Evolutionary conservation across 768 basidiomycete genomes (phyloP).

Genomic region (Inosperma sp.): DNA sequence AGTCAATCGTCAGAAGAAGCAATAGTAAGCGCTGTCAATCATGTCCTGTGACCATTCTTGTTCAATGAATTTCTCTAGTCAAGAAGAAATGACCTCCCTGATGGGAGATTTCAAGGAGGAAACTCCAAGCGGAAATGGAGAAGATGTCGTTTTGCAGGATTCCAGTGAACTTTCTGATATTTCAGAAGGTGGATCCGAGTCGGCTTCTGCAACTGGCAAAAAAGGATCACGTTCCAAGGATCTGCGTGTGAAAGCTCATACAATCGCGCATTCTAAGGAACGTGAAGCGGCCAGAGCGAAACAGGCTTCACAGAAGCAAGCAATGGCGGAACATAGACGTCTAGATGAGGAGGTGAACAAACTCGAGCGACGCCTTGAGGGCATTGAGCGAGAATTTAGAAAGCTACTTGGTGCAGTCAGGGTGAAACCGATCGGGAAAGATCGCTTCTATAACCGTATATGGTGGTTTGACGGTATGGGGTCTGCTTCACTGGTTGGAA

Average conservation of each 20-base stretch:
- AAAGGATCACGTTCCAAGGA: constrained; percentile 51
- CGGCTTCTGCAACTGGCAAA: constrained; percentile 43
- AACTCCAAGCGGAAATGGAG: constrained; percentile 45
- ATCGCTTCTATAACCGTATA: constrained; percentile 90
- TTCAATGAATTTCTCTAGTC: constrained; percentile 34
- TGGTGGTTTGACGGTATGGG: constrained; percentile 99
- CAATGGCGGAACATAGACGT: constrained; percentile 75
- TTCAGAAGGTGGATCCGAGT: constrained; percentile 61
- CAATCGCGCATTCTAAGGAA: constrained; percentile 68
- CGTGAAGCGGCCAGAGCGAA: constrained; percentile 75
- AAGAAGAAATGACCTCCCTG: constrained; percentile 71
- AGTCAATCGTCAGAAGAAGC: constrained; percentile 84
- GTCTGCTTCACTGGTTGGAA: constrained; percentile 70
- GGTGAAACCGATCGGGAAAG: constrained; percentile 83
- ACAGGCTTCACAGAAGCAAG: constrained; percentile 75
- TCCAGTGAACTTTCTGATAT: constrained; percentile 72
- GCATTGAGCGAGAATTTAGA: constrained; percentile 91
- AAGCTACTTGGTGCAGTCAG: constrained; percentile 81
- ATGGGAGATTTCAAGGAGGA: constrained; percentile 53
- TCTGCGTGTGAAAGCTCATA: constrained; percentile 48
- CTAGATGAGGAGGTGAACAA: constrained; percentile 87
- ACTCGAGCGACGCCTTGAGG: constrained; percentile 73
- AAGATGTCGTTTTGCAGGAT: constrained; percentile 60
- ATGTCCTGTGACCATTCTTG: neutral
- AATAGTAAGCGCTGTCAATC: constrained; percentile 56